Base-by-base conservation (phyloP, 2,329 filamentous ascomycete genomes). In the Colletotrichum theobromicola region DNA sequence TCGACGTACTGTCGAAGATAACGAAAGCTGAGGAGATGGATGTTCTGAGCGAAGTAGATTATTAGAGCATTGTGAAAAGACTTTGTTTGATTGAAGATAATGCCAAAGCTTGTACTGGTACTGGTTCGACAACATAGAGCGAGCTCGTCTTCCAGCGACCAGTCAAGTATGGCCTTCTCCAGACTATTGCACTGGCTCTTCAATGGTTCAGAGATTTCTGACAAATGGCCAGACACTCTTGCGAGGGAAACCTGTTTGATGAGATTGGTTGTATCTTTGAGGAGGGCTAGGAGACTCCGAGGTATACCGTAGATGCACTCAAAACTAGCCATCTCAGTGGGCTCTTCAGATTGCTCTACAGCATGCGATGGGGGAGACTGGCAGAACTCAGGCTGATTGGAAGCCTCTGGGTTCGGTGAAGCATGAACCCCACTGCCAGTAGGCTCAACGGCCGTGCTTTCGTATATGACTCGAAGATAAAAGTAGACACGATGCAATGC, bases 1-100 rank as follows among this genome's bases (percentile, higher is more conserved):
- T 78, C 55, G 1, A 78, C 75, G 35, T 79, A 78, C 8, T 64
- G 72, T 1, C 74, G 74, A 3, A 79, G 60, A 16, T 78, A 79
- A 0, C 75, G 67, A n/a, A 78, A 70, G 7, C 75, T 70, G 2
- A 79, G 67, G 0, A 77, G 67, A 4, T 75, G 73, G 0, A 79
- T 67, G 10, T 77, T 76, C 24, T 79, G 78, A 0, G 79, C 72
- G 24, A 80, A 79, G 64, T 80, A 80, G 2, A 80, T 78, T n/a
- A 80, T 77, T 24, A 80, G 46, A 16, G 79, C 79, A 32, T 80
- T 77, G 37, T 80, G 78, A 50, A 80, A 80, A n/a, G 76, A 67
- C 18, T 50, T 28, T 4, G 76, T 77, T 26, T 67, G 70, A 21
- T 76, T 53, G 15, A 69, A 42, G 18, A 77, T 77, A 21, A 77